phyloP scores from a whole-genome alignment of 768 basidiomycete genomes.

The Rhodocollybia butyracea region DNA sequence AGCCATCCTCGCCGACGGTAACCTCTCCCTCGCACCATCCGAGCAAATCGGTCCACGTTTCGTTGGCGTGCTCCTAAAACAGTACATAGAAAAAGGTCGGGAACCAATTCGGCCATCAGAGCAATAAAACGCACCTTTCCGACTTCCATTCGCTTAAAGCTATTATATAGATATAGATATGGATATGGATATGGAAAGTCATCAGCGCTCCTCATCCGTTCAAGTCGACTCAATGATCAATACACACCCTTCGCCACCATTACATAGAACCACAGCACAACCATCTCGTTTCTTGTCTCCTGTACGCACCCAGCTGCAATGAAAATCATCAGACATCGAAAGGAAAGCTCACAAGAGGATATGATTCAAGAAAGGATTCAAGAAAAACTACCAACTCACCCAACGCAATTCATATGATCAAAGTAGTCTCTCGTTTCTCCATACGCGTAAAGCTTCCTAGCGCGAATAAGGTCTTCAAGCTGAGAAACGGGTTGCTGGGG shows the following conservation, averaged over 20 bases:
- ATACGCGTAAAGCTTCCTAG: conserved; percentile 46
- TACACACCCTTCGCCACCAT: conserved; percentile 25
- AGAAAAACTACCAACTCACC: conserved; percentile 3
- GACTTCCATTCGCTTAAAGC: conserved; percentile 40
- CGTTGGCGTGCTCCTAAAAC: conserved; percentile 23
- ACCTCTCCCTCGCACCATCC: conserved; percentile 22
- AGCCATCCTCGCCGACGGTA: conserved; percentile 32
- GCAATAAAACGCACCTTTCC: conserved; percentile 40
- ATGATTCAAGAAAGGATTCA: neutral
- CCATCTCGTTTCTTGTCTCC: conserved; percentile 35
- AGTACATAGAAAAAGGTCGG: neutral
- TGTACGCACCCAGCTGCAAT: conserved; percentile 39
- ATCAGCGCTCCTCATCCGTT: neutral
- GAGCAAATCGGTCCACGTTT: conserved; percentile 26
- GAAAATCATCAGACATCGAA: neutral
- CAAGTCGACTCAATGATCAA: neutral
- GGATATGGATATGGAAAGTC: neutral
- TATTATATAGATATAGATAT: neutral
- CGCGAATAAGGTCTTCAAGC: conserved; percentile 19
- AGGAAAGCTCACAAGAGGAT: no score
- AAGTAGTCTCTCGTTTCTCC: conserved; percentile 47
- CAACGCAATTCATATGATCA: conserved; percentile 45
- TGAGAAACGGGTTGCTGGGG: conserved; percentile 30
- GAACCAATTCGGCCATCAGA: no score
- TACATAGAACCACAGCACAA: conserved; percentile 52